phyloP scores from a whole-genome alignment of 768 basidiomycete species.

The Termitomyces heimii region DNA sequence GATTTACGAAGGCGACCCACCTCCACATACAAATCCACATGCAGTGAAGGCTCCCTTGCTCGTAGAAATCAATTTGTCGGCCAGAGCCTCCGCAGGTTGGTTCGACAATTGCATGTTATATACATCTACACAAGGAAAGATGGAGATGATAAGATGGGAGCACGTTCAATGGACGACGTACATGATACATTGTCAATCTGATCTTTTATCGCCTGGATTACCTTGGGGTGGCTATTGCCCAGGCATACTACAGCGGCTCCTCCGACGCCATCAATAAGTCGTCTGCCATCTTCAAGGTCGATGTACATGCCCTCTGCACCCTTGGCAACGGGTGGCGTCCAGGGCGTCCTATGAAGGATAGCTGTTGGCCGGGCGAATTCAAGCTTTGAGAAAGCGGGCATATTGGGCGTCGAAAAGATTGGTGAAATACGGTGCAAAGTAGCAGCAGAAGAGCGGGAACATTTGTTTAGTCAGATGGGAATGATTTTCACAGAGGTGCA shows the following conservation, averaged over 20 bases:
- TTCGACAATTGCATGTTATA: conserved; percentile 85
- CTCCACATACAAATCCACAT: conserved; percentile 71
- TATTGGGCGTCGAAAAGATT: background rate
- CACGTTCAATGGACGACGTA: conserved; percentile 34
- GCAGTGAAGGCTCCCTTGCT: conserved; percentile 72
- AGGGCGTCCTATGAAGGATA: conserved; percentile 68
- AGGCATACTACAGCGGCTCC: conserved; percentile 83
- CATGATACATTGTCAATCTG: conserved; percentile 77
- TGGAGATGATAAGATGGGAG: background rate
- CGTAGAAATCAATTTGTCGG: conserved; percentile 54
- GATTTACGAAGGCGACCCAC: conserved; percentile 25
- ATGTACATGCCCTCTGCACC: conserved; percentile 66
- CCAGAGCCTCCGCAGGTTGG: conserved; percentile 76
- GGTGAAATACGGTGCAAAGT: background rate
- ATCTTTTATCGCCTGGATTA: conserved; percentile 69
- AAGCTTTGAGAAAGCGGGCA: background rate
- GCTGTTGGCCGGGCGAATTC: conserved; percentile 14
- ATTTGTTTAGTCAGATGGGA: background rate
- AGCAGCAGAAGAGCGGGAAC: too few species aligned
- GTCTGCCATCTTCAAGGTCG: conserved; percentile 61
- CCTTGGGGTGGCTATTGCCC: conserved; percentile 68
- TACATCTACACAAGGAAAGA: conserved; percentile 46
- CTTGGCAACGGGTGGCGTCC: conserved; percentile 65
- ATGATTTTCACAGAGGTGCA: background rate
- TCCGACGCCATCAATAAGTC: conserved; percentile 74